phyloP scores from a whole-genome alignment of 257 asterid genomes.

The Petrea volubilis region DNA sequence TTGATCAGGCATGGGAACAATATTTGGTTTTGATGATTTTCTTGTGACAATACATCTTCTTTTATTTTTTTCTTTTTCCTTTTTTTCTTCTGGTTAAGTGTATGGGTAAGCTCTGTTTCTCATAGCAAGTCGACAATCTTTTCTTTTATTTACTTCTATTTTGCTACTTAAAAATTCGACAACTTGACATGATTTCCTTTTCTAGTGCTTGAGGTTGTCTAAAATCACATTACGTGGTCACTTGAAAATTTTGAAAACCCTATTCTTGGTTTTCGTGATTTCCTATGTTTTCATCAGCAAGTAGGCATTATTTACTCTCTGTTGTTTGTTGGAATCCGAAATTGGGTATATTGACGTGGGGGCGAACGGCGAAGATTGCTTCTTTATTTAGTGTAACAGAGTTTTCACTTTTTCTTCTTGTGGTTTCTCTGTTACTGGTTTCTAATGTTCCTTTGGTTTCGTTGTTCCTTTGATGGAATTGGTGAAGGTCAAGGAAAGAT shows the following conservation, averaged over 20 bases:
- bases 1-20: not conserved
- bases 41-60: not conserved
- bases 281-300: not conserved
- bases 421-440: not conserved
- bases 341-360: not conserved
- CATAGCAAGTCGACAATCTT: not conserved
- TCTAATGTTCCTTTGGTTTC: slow-evolving; percentile 26
- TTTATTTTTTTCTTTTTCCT: not conserved
- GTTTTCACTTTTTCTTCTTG: not conserved
- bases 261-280: not conserved
- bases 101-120: not conserved
- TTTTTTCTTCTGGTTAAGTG: not conserved
- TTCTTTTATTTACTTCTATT: not conserved
- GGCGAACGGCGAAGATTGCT: not conserved
- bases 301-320: not conserved
- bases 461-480: slow-evolving; percentile 28
- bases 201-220: not conserved
- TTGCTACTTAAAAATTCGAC: not conserved
- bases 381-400: not conserved
- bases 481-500: slow-evolving; percentile 37
- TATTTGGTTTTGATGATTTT: not conserved
- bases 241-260: not conserved
- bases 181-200: not conserved
- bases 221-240: not conserved
- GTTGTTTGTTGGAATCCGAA: not conserved